phyloP scores from a whole-genome alignment of 257 asterid genomes.

The Echites panduratus region DNA sequence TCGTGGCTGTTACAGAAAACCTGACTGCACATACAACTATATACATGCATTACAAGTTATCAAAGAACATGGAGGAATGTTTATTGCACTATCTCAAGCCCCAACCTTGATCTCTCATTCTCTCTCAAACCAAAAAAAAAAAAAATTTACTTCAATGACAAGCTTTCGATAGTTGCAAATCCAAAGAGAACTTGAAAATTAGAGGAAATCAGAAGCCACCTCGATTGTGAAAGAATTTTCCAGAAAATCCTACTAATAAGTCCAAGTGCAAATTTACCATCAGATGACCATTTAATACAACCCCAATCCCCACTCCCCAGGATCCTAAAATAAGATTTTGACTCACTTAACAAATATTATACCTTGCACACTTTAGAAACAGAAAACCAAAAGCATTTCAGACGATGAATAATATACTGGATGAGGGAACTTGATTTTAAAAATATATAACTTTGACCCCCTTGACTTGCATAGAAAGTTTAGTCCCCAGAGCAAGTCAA shows the following conservation, averaged over 20 bases:
- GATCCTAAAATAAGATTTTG: not conserved
- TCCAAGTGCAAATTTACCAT: not conserved
- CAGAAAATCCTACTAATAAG: not conserved
- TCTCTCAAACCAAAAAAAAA: no score
- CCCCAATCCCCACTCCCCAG: not conserved
- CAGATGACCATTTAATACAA: not conserved
- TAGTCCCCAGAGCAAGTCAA: not conserved
- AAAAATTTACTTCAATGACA: not conserved
- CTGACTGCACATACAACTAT: slow-evolving; percentile 59
- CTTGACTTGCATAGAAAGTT: not conserved
- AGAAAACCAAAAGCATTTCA: not conserved
- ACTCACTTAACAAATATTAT: not conserved
- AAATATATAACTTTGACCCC: no score
- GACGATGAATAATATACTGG: not conserved
- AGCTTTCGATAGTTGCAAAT: not conserved
- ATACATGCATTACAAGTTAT: slow-evolving; percentile 7
- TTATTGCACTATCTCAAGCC: not conserved
- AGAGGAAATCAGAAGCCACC: not conserved
- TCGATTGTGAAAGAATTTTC: no score
- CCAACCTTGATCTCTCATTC: not conserved
- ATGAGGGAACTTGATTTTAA: not conserved
- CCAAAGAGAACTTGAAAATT: not conserved
- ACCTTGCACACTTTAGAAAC: not conserved
- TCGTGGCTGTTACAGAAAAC: slow-evolving; percentile 47
- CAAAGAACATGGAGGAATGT: no score